phyloP scores from a whole-genome alignment of 208 protist genomes.

The Leishmania turanica region DNA sequence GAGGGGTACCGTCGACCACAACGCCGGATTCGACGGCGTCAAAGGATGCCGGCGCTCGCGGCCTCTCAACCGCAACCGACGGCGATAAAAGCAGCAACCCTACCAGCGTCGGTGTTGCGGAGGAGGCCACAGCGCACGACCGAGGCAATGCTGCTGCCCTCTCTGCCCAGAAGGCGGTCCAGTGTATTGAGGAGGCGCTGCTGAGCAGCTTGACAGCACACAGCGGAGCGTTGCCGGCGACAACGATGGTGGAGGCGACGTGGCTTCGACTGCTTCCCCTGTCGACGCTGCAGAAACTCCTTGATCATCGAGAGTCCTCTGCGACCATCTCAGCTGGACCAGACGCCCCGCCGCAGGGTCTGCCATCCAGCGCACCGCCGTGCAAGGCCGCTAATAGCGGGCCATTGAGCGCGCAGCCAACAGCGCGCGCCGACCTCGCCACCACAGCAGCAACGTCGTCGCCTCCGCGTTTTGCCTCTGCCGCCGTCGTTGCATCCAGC shows the following conservation, averaged over 20 bases:
- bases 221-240: conserved; percentile 5
- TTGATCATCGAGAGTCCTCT: neutral
- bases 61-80: neutral
- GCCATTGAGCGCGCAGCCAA: neutral
- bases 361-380: neutral
- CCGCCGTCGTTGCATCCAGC: neutral
- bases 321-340: neutral
- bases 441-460: neutral
- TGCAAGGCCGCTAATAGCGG: neutral
- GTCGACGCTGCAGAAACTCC: neutral
- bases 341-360: neutral
- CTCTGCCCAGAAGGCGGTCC: neutral
- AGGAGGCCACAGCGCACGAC: neutral
- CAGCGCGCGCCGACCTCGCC: neutral
- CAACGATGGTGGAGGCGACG: conserved; percentile 23
- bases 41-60: neutral
- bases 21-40: neutral
- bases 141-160: neutral
- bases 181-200: conserved; percentile 14
- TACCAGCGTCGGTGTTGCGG: neutral
- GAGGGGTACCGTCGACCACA: neutral
- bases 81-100: neutral
- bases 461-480: neutral
- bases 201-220: conserved; percentile 15
- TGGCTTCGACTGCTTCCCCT: conserved; percentile 26